Conservation (phyloP, 2,329 filamentous ascomycete genomes). For the Fusarium agapanthi region DNA sequence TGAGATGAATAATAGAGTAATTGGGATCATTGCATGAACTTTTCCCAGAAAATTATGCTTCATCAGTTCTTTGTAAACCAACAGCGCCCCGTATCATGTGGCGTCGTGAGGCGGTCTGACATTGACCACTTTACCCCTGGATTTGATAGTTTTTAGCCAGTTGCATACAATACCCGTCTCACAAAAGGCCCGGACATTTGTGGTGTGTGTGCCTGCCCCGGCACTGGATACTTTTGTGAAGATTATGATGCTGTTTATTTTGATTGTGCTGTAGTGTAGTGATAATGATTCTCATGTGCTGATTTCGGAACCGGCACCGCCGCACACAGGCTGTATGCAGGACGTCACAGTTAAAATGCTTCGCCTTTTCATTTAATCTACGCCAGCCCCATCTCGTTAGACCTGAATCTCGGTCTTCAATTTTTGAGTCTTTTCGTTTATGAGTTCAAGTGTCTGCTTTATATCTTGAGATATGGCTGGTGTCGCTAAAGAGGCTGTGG, state of each 20-base stretch:
- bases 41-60: not conserved
- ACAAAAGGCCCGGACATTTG: not conserved
- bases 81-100: not conserved
- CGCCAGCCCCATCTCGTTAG: slow-evolving; percentile 10
- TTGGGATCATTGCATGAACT: not conserved
- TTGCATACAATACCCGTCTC: slow-evolving; percentile 7
- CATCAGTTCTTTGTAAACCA: not conserved
- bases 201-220: not conserved
- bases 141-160: slow-evolving; percentile 8
- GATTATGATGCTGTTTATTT: not conserved
- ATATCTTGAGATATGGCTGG: slow-evolving; percentile 6
- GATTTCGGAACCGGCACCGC: not conserved
- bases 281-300: not conserved
- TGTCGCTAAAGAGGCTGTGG: slow-evolving; percentile 30
- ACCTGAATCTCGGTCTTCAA: not conserved
- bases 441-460: not conserved
- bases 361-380: slow-evolving; percentile 18
- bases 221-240: not conserved
- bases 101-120: not conserved
- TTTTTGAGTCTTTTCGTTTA: not conserved
- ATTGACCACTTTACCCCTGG: slow-evolving; percentile 9
- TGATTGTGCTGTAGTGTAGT: not conserved
- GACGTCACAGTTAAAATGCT: not conserved
- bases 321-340: slow-evolving; percentile 3
- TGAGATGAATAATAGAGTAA: not conserved